Evolutionary conservation across 2,329 filamentous ascomycete species (phyloP).

Genomic region (Polytolypa hystricis): DNA sequence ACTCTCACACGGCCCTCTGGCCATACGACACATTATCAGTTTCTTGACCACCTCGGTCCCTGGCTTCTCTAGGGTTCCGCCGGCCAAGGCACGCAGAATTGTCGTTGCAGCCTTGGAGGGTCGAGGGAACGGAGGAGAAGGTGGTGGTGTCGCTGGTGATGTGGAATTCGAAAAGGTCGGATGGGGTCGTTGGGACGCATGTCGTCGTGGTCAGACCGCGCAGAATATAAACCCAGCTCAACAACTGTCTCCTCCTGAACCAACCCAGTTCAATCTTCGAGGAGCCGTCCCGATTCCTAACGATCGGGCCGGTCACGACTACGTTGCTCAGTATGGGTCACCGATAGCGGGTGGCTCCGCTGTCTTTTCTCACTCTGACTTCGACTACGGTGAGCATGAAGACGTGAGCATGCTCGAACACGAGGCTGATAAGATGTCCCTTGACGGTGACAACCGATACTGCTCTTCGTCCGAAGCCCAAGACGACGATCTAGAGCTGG

Average conservation of each 20-base stretch:
- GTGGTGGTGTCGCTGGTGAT: conserved; percentile 46
- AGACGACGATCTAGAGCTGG: conserved; percentile 51
- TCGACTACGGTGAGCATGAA: conserved; percentile 49
- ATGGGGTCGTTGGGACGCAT: conserved; percentile 93
- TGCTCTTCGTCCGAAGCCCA: conserved; percentile 65
- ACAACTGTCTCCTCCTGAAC: conserved; percentile 37
- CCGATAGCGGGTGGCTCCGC: conserved; percentile 61
- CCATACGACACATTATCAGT: conserved; percentile 91
- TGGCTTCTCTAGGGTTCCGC: conserved; percentile 79
- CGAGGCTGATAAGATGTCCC: conserved; percentile 92
- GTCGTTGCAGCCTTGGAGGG: conserved; percentile 89
- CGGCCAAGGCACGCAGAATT: conserved; percentile 77
- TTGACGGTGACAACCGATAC: conserved; percentile 55
- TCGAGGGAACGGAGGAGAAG: conserved; percentile 47
- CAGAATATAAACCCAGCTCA: conserved; percentile 23
- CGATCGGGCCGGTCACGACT: conserved; percentile 20
- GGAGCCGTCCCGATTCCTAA: conserved; percentile 39
- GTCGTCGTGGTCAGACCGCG: conserved; percentile 53
- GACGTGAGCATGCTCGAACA: conserved; percentile 62
- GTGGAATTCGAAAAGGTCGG: conserved; percentile 79
- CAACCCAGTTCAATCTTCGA: not conserved
- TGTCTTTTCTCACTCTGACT: conserved; percentile 59
- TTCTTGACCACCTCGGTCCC: conserved; percentile 88
- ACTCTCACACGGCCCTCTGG: conserved; percentile 76
- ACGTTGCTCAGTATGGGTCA: conserved; percentile 39